A percentile compares a stretch with the other conserved stretches of the same genome.
These are phyloP conservation scores for Aleurites moluccanus DNA, from an alignment of 441 rosid genomes.

Conservation along the genomic window DNA sequence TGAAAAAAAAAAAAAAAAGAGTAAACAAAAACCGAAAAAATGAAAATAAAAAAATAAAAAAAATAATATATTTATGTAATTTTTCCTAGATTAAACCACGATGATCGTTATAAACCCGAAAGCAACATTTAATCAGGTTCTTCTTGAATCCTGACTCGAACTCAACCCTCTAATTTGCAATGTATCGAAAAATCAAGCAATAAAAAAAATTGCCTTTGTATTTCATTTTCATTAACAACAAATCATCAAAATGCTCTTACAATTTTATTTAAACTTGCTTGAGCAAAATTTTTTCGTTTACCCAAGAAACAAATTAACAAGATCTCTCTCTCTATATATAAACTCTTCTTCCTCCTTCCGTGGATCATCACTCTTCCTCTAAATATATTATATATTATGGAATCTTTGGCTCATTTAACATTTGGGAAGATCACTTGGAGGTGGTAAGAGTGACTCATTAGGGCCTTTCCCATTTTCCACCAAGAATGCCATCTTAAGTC, in stretches of 20 bases:
- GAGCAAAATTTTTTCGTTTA: conserved; percentile 30
- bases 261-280: conserved; percentile 31
- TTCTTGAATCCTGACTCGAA: too few relatives aligned
- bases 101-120: background rate
- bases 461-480: conserved; percentile 92
- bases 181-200: background rate
- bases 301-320: conserved; percentile 33
- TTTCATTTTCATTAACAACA: background rate
- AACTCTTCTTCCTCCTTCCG: background rate
- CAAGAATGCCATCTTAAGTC: conserved; percentile 90
- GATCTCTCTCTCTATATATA: background rate
- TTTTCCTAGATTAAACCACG: too few relatives aligned
- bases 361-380: background rate
- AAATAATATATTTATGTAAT: too few relatives aligned
- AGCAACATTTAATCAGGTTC: background rate
- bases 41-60: too few relatives aligned
- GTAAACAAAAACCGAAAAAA: too few relatives aligned
- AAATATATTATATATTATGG: background rate
- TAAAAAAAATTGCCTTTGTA: background rate
- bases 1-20: too few relatives aligned
- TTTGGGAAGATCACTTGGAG: conserved; percentile 84
- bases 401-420: conserved; percentile 39
- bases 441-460: conserved; percentile 75
- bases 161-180: too few relatives aligned
- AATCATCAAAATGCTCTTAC: background rate